These are phyloP conservation scores for Chlorencoelia australis DNA, from an alignment of 2,329 filamentous ascomycete genomes.

Conservation along the genomic window DNA sequence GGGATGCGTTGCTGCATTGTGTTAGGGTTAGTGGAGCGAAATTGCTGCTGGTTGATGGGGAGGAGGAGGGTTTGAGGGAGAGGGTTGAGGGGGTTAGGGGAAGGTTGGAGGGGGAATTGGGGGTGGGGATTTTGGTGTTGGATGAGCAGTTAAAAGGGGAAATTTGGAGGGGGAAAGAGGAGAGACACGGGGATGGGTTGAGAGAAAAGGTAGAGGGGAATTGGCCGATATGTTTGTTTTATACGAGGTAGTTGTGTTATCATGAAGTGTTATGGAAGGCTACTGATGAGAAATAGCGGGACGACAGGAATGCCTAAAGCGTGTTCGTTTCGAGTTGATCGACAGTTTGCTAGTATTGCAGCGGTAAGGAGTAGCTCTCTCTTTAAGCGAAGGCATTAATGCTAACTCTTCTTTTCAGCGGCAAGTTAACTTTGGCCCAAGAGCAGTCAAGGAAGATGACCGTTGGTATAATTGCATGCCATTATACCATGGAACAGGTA, in stretches of 20 bases:
- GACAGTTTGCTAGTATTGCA: constrained; percentile 25
- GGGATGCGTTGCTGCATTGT: constrained; percentile 55
- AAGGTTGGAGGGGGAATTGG: constrained; percentile 35
- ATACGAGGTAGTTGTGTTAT: constrained; percentile 46
- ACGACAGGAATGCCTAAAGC: constrained; percentile 71
- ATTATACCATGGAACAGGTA: constrained; percentile 7
- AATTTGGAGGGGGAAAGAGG: constrained; percentile 37
- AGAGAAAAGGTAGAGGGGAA: constrained; percentile 39
- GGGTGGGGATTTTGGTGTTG: constrained; percentile 46
- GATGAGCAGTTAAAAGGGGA: constrained; percentile 37
- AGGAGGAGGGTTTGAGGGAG: constrained; percentile 37
- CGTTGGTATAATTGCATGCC: constrained; percentile 60
- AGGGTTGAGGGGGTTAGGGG: constrained; percentile 48
- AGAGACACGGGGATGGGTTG: constrained; percentile 44
- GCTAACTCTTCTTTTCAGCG: not conserved
- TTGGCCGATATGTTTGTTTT: constrained; percentile 56
- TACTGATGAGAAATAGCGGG: constrained; percentile 36
- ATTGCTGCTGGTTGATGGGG: constrained; percentile 49
- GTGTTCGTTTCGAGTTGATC: constrained; percentile 46
- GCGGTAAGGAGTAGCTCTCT: constrained; percentile 10
- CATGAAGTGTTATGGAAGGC: not conserved
- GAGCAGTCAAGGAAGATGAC: constrained; percentile 33
- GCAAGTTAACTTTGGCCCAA: not conserved
- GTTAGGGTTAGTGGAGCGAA: constrained; percentile 46
- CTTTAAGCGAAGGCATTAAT: not conserved